A percentile compares a stretch with the other conserved stretches of the same genome.
These are phyloP conservation scores for Podila epicladia DNA, from an alignment of 192 early-diverging fungal genomes.

Conservation along the genomic window DNA sequence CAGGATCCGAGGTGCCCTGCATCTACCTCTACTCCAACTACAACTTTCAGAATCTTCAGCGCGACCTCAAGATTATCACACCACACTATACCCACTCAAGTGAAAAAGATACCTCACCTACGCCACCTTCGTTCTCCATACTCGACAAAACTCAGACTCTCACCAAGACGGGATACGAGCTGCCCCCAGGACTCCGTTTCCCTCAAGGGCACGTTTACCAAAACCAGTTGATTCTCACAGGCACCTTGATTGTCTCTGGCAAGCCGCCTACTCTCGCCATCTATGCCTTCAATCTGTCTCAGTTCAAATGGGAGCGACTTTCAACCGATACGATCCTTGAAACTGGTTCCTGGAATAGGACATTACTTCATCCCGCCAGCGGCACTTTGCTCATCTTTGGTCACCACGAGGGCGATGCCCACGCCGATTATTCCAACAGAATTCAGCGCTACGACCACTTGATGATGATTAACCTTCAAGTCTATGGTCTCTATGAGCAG, in stretches of 20 bases:
- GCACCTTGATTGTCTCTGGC: conserved; percentile 31
- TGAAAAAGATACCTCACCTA: not conserved
- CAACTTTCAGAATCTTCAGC: conserved; percentile 42
- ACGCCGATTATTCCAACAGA: conserved; percentile 32
- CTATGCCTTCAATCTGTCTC: conserved; percentile 19
- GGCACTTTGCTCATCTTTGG: conserved; percentile 46
- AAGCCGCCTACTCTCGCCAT: conserved; percentile 36
- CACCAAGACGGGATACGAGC: conserved; percentile 2
- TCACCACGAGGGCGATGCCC: conserved; percentile 18
- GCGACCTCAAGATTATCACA: conserved; percentile 34
- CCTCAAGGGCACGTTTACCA: conserved; percentile 47
- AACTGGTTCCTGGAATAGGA: conserved; percentile 40
- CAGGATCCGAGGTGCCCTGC: conserved; percentile 20
- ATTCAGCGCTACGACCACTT: conserved; percentile 39
- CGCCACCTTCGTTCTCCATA: conserved; percentile 16
- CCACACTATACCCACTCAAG: conserved; percentile 24
- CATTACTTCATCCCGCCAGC: conserved; percentile 32
- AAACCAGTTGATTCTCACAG: conserved; percentile 38
- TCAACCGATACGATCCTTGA: conserved; percentile 27
- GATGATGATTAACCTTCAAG: conserved; percentile 41
- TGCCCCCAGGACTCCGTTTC: conserved; percentile 40
- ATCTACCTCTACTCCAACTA: conserved; percentile 51
- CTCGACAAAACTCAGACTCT: conserved; percentile 23
- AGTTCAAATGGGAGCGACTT: conserved; percentile 30
- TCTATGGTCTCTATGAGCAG: conserved; percentile 46